Base-by-base conservation (phyloP, 2,329 filamentous ascomycete genomes). In the Penicillium olsonii region DNA sequence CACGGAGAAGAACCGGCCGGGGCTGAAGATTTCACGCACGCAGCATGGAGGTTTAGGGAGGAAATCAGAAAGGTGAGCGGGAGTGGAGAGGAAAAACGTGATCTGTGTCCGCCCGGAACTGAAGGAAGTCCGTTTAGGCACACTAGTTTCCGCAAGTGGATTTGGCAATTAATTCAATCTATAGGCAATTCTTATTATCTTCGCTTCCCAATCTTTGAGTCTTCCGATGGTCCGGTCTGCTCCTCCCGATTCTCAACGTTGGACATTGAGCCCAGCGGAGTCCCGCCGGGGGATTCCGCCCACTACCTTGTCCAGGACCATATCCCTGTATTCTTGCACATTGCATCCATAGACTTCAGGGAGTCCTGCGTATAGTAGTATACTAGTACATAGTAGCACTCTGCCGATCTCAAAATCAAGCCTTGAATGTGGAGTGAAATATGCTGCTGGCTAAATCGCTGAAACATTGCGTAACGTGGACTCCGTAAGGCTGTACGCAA, bases 241-340 rank as follows among this genome's bases (percentile, higher is more conserved):
- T n/a, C n/a, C n/a, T n/a, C n/a, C n/a, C n/a, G n/a, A n/a, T n/a
- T n/a, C n/a, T n/a, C n/a, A n/a, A n/a, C n/a, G n/a, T n/a, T n/a
- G n/a, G n/a, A n/a, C n/a, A n/a, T n/a, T n/a, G 8, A 18, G 26
- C 47, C 29, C 49, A 48, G 57, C 57, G 56, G 56, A 57, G 54
- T 56, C 53, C 57, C 56, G 55, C 55, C 51, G 53, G 50, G 22
- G 35, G 31, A 44, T 47, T 60, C 57, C 57, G 57, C 57, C 22
- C 22, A 24, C 8, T 24, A 24, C 22, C 8, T 24, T 24, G 22
- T 24, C 4, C 22, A n/a, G n/a, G n/a, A n/a, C n/a, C n/a, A n/a
- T n/a, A n/a, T n/a, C n/a, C n/a, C n/a, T n/a, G n/a, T n/a, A n/a
- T n/a, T n/a, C n/a, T n/a, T n/a, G n/a, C n/a, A n/a, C n/a, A n/a